Evolutionary conservation across 495 filamentous ascomycete species (phyloP).

Genomic region (Penicillium paradoxum): DNA sequence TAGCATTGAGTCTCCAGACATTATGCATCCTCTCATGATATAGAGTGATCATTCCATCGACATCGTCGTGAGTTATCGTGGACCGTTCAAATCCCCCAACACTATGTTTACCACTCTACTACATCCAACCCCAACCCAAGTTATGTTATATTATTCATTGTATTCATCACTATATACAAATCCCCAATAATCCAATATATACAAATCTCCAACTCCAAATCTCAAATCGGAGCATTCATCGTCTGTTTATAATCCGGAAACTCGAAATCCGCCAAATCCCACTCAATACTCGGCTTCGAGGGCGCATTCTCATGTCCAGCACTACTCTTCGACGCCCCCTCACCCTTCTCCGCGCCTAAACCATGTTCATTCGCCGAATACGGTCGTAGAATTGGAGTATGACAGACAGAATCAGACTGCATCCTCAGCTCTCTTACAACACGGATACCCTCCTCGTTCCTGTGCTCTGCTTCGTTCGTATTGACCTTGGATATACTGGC

Average conservation of each 20-base stretch:
- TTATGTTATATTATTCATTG: not conserved
- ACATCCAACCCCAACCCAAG: not conserved
- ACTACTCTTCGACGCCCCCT: not conserved
- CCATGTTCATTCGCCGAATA: not conserved
- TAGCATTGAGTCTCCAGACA: too few species aligned
- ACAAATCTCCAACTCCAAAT: not conserved
- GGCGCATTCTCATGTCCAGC: not conserved
- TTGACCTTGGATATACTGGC: constrained; percentile 22
- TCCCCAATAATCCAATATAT: not conserved
- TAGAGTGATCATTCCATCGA: too few species aligned
- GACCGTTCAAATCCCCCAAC: not conserved
- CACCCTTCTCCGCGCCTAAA: constrained; percentile 13
- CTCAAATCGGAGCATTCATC: constrained; percentile 25
- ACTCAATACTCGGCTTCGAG: constrained; percentile 15
- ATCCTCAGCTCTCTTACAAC: constrained; percentile 32
- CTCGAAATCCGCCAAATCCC: constrained; percentile 26
- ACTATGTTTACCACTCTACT: not conserved
- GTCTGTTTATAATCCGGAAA: constrained; percentile 27
- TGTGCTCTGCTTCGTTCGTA: not conserved
- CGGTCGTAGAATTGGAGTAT: not conserved
- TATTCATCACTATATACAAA: not conserved
- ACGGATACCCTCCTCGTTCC: constrained; percentile 23
- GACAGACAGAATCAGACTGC: constrained; percentile 11
- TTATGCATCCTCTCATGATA: too few species aligned
- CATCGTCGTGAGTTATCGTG: too few species aligned